These are phyloP conservation scores for Aspergillus sclerotioniger DNA, from an alignment of 495 filamentous ascomycete genomes.

Conservation along the genomic window DNA sequence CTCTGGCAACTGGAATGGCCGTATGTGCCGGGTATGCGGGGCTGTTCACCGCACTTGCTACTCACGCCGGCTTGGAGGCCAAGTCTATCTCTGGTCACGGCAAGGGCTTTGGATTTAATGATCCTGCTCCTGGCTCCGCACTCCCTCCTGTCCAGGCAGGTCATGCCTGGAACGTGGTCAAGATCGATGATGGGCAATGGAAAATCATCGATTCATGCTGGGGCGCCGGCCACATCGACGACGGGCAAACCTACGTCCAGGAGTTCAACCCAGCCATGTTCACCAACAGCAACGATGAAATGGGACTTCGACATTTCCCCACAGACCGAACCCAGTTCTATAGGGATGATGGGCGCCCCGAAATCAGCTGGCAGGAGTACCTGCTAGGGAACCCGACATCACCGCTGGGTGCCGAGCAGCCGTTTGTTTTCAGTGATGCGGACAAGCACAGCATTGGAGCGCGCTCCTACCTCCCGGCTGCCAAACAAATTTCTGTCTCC, in stretches of 20 bases:
- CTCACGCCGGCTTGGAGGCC: slow-evolving; percentile 68
- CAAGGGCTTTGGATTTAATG: slow-evolving; percentile 74
- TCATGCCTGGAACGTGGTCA: slow-evolving; percentile 93
- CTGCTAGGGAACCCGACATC: slow-evolving; percentile 52
- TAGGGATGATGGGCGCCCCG: slow-evolving; percentile 56
- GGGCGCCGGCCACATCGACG: slow-evolving; percentile 70
- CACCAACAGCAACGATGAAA: slow-evolving; percentile 75
- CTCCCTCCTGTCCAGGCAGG: slow-evolving; percentile 56
- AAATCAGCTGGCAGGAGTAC: slow-evolving; percentile 77
- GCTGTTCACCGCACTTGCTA: slow-evolving; percentile 73
- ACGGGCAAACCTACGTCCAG: slow-evolving; percentile 58
- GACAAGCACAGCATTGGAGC: slow-evolving; percentile 63
- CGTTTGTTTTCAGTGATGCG: slow-evolving; percentile 52
- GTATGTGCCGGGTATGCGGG: slow-evolving; percentile 91
- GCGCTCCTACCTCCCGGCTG: slow-evolving; percentile 57
- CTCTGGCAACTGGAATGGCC: slow-evolving; percentile 69
- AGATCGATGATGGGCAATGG: slow-evolving; percentile 82
- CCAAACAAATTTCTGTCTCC: slow-evolving; percentile 56
- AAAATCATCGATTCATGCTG: slow-evolving; percentile 91
- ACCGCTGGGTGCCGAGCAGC: slow-evolving; percentile 39
- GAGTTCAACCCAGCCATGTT: slow-evolving; percentile 70
- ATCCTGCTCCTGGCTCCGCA: slow-evolving; percentile 52
- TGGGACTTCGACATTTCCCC: slow-evolving; percentile 79
- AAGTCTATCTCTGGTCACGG: slow-evolving; percentile 75
- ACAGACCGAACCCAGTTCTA: slow-evolving; percentile 64